Percentiles rank a stretch among this genome's conserved stretches.
Evolutionary conservation across 1,284 basidiomycete species (phyloP).

Genomic region (Crocinoboletus sp.): DNA sequence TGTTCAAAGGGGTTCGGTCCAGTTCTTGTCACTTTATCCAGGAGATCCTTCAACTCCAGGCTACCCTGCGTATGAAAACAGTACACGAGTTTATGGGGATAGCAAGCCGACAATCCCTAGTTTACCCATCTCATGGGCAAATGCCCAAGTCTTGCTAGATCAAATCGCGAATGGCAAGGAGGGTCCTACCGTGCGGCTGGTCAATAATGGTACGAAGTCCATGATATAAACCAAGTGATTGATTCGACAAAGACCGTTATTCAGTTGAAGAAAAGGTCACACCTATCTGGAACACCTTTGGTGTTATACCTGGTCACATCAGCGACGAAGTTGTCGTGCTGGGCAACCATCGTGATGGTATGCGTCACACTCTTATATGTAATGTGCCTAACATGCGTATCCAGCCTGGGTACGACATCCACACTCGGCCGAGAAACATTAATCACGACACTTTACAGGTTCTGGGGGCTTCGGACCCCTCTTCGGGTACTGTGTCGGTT

Average conservation of each 20-base stretch:
- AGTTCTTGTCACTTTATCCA: slow-evolving; percentile 67
- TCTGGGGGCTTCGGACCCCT: slow-evolving; percentile 71
- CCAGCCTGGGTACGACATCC: slow-evolving; percentile 27
- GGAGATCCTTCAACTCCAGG: slow-evolving; percentile 71
- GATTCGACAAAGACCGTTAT: background rate
- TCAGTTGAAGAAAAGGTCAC: slow-evolving; percentile 42
- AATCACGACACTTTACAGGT: slow-evolving; percentile 33
- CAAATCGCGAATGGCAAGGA: slow-evolving; percentile 37
- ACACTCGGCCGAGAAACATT: slow-evolving; percentile 1
- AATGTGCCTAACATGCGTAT: slow-evolving; percentile 4
- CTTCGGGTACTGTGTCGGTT: slow-evolving; percentile 72
- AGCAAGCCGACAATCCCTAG: slow-evolving; percentile 70
- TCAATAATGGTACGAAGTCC: slow-evolving; percentile 42
- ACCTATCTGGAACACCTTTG: slow-evolving; percentile 69
- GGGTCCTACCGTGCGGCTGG: slow-evolving; percentile 37
- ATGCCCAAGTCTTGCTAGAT: slow-evolving; percentile 44
- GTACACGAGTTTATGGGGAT: slow-evolving; percentile 51
- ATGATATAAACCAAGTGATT: slow-evolving; percentile 2
- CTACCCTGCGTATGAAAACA: slow-evolving; percentile 69
- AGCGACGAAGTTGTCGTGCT: slow-evolving; percentile 72
- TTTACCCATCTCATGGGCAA: slow-evolving; percentile 53
- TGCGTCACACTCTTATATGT: slow-evolving; percentile 14
- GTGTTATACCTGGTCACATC: slow-evolving; percentile 71
- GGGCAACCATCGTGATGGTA: slow-evolving; percentile 74
- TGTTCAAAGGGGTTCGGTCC: slow-evolving; percentile 73